phyloP scores from a whole-genome alignment of 2,329 filamentous ascomycete genomes.

The Ustulina deusta region DNA sequence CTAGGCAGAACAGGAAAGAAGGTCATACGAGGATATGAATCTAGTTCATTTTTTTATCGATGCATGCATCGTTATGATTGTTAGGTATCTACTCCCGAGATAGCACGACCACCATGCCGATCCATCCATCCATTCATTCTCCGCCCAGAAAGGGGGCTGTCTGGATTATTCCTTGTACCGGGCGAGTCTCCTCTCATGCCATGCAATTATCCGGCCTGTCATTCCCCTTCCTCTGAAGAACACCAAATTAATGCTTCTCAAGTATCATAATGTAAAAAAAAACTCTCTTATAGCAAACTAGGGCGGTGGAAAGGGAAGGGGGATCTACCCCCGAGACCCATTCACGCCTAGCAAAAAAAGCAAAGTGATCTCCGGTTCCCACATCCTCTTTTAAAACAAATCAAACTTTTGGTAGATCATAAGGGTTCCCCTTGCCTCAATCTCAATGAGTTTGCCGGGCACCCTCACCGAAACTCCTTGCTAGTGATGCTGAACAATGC shows the following conservation, averaged over 20 bases:
- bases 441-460: slow-evolving; percentile 10
- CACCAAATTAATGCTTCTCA: slow-evolving; percentile 33
- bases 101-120: background rate
- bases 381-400: slow-evolving; percentile 9
- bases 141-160: background rate
- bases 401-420: slow-evolving; percentile 33
- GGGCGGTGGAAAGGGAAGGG: slow-evolving; percentile 10
- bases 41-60: slow-evolving; percentile 27
- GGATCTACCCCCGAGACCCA: slow-evolving; percentile 27
- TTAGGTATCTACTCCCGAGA: slow-evolving; percentile 18
- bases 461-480: slow-evolving; percentile 35
- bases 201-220: slow-evolving; percentile 25
- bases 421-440: slow-evolving; percentile 16
- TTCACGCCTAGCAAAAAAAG: slow-evolving; percentile 15
- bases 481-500: slow-evolving; percentile 38
- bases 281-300: slow-evolving; percentile 15
- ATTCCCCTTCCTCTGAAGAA: slow-evolving; percentile 18
- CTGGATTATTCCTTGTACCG: slow-evolving; percentile 19
- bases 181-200: slow-evolving; percentile 20
- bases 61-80: slow-evolving; percentile 33
- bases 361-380: slow-evolving; percentile 12
- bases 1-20: background rate
- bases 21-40: slow-evolving; percentile 25
- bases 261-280: slow-evolving; percentile 25
- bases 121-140: slow-evolving; percentile 3